Percentiles rank a stretch among this genome's conserved stretches.
phyloP scores from a whole-genome alignment of 164 flowering plant species.

The Berberis thunbergii region DNA sequence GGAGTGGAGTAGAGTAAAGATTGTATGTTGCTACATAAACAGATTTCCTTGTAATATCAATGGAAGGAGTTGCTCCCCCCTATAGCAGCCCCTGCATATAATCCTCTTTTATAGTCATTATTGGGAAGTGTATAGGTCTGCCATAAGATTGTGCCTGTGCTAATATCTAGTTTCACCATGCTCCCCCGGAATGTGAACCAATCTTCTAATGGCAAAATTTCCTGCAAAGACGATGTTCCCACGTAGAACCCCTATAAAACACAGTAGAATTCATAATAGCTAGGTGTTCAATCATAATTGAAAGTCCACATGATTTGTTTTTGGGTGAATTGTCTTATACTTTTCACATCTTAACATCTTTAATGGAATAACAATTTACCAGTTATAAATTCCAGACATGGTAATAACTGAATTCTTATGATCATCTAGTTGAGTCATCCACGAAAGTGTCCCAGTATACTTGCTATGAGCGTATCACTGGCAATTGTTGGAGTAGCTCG shows the following conservation, averaged over 20 bases:
- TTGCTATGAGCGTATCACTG: conserved; percentile 27
- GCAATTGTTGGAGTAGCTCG: conserved; percentile 36
- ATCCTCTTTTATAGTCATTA: conserved; percentile 26
- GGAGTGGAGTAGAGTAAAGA: conserved; percentile 36
- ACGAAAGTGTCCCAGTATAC: conserved; percentile 33
- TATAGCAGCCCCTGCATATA: conserved; percentile 39
- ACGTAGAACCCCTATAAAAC: background rate
- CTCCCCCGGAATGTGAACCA: conserved; percentile 47
- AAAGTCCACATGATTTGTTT: too few relatives aligned
- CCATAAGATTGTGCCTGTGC: conserved; percentile 28
- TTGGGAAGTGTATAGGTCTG: conserved; percentile 34
- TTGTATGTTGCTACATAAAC: conserved; percentile 38
- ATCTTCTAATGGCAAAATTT: conserved; percentile 12
- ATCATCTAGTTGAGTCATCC: conserved; percentile 21
- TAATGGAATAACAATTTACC: too few relatives aligned
- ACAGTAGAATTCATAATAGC: too few relatives aligned
- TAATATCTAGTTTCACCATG: conserved; percentile 28
- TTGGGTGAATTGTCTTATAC: too few relatives aligned
- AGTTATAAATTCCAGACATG: too few relatives aligned
- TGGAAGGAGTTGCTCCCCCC: conserved; percentile 55
- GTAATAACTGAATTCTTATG: conserved; percentile 18
- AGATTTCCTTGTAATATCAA: conserved; percentile 22
- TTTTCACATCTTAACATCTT: too few relatives aligned
- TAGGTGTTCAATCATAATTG: too few relatives aligned
- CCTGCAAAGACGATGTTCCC: conserved; percentile 36